These are phyloP conservation scores for Isoetes engelmannii DNA, from an alignment of 83 land plant genomes.

Conservation along the genomic window DNA sequence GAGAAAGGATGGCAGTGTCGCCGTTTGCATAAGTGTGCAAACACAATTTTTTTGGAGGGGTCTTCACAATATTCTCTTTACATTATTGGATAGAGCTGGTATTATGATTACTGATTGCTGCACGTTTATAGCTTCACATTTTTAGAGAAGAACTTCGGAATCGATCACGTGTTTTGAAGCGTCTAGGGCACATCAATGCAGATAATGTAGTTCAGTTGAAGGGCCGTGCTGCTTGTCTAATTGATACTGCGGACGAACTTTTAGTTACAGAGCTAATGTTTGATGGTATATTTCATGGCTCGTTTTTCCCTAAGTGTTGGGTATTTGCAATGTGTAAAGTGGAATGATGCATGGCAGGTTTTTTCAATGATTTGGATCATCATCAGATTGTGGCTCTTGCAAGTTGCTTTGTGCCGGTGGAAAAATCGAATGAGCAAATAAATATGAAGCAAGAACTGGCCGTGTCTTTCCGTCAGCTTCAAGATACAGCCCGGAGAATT, in stretches of 20 bases:
- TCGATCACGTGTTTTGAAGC: conserved; percentile 79
- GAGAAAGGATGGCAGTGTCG: no score
- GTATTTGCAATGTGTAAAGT: not conserved
- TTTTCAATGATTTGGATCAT: conserved; percentile 87
- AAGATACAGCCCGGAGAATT: conserved; percentile 78
- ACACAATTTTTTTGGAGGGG: no score
- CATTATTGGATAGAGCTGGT: not conserved
- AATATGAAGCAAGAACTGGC: conserved; percentile 71
- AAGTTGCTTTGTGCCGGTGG: conserved; percentile 86
- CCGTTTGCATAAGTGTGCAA: no score
- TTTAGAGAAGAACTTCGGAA: conserved; percentile 88
- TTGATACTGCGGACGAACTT: conserved; percentile 94
- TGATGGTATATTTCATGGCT: conserved; percentile 39
- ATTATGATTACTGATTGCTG: not conserved
- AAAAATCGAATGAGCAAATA: conserved; percentile 78
- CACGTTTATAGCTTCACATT: conserved; percentile 62
- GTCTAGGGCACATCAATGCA: conserved; percentile 83
- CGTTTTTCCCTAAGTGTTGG: not conserved
- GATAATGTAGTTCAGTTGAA: conserved; percentile 89
- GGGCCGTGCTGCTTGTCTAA: conserved; percentile 92
- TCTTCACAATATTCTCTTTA: no score
- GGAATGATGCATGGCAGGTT: conserved; percentile 37
- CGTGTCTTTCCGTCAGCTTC: conserved; percentile 73
- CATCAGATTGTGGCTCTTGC: conserved; percentile 89
- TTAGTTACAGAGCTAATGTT: conserved; percentile 93